These are phyloP conservation scores for Epicoccum sorghinum DNA, from an alignment of 2,329 filamentous ascomycete species.

Conservation along the genomic window DNA sequence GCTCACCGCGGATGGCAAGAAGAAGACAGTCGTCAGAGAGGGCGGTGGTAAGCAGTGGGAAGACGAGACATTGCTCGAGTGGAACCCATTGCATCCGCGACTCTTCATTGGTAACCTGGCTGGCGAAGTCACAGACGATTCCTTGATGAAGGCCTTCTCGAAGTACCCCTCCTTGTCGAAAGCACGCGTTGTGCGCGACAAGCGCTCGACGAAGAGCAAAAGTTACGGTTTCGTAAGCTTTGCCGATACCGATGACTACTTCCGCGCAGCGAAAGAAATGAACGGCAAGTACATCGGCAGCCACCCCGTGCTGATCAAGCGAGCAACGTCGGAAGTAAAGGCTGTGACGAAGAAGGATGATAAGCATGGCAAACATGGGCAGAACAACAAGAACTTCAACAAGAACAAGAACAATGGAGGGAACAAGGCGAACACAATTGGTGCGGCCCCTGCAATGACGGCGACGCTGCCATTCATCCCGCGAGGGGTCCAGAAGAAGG, in stretches of 20 bases:
- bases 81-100: conserved; percentile 93
- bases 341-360: conserved; percentile 64
- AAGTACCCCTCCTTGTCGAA: conserved; percentile 89
- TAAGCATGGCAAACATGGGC: conserved; percentile 39
- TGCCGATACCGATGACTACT: conserved; percentile 93
- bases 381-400: conserved; percentile 59
- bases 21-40: conserved; percentile 85
- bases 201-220: conserved; percentile 93
- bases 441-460: conserved; percentile 16
- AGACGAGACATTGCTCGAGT: conserved; percentile 86
- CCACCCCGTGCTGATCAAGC: conserved; percentile 85
- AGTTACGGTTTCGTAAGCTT: conserved; percentile 98
- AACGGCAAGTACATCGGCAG: conserved; percentile 99
- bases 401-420: conserved; percentile 50
- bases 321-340: conserved; percentile 91
- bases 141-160: conserved; percentile 89
- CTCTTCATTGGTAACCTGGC: conserved; percentile 97
- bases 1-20: conserved; percentile 63
- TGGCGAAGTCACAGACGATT: conserved; percentile 96
- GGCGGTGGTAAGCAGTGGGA: conserved; percentile 94
- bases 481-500: conserved; percentile 40
- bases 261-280: conserved; percentile 96
- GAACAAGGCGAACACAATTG: conserved; percentile 20
- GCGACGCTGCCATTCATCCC: conserved; percentile 33
- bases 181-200: conserved; percentile 91